Evolutionary conservation across 352 stramenopile species (phyloP).

Genomic region (Phytopythium montanum): DNA sequence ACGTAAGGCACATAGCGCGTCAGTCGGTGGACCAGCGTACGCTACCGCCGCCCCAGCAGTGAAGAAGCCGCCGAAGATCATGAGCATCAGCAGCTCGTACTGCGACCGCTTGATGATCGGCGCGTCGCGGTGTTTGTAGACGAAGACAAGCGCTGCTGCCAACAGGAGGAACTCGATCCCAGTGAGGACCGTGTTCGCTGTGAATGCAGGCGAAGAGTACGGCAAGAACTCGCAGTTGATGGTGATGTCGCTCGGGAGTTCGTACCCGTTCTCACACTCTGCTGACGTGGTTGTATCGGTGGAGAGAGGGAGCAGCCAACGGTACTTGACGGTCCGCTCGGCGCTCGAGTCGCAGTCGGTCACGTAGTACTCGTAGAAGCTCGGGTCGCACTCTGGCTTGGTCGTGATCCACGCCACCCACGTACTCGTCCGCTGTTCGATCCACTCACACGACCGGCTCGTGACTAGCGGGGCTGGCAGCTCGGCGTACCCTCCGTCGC

Average conservation of each 20-base stretch:
- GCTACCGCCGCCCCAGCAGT: slow-evolving; percentile 23
- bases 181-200: slow-evolving; percentile 8
- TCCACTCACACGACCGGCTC: slow-evolving; percentile 47
- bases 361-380: slow-evolving; percentile 40
- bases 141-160: slow-evolving; percentile 12
- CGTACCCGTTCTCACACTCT: slow-evolving; percentile 24
- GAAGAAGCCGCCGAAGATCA: slow-evolving; percentile 36
- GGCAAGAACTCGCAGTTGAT: slow-evolving; percentile 44
- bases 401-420: slow-evolving; percentile 33
- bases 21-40: slow-evolving; percentile 26
- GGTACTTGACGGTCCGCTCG: slow-evolving; percentile 24
- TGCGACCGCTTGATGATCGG: slow-evolving; percentile 47
- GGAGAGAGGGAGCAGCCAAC: slow-evolving; percentile 28
- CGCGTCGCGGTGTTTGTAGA: slow-evolving; percentile 25
- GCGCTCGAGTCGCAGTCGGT: slow-evolving; percentile 24
- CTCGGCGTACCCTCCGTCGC: slow-evolving; percentile 27
- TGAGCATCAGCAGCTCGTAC: slow-evolving; percentile 37
- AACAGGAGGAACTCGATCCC: slow-evolving; percentile 16
- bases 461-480: slow-evolving; percentile 25
- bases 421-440: slow-evolving; percentile 12
- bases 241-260: slow-evolving; percentile 13
- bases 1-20: slow-evolving; percentile 24
- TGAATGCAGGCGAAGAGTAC: slow-evolving; percentile 16
- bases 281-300: slow-evolving; percentile 13
- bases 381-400: slow-evolving; percentile 31